Percentiles rank a stretch among this genome's conserved stretches.
Conservation (phyloP, 352 stramenopile species). For the Phytophthora pini region DNA sequence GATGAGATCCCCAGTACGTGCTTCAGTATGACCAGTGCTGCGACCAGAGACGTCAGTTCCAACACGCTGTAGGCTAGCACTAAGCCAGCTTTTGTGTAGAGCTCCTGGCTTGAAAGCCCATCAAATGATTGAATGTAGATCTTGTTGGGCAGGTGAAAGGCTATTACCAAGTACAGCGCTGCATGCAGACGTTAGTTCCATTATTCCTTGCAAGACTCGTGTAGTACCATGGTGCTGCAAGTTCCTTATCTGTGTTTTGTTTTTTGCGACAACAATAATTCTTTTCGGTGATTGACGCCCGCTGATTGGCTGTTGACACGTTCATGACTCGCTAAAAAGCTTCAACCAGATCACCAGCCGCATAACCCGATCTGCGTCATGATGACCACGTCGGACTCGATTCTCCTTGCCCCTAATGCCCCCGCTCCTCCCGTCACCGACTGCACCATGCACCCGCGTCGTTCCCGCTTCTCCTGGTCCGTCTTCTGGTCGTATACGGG, state of each 20-base stretch:
- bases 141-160: background rate
- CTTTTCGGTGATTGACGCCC: no score
- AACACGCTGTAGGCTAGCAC: constrained; percentile 8
- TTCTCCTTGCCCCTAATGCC: background rate
- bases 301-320: no score
- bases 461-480: constrained; percentile 53
- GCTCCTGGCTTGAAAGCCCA: background rate
- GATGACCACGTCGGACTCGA: background rate
- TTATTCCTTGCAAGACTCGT: background rate
- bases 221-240: background rate
- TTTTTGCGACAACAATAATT: no score
- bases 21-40: constrained; percentile 15
- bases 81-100: background rate
- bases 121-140: constrained; percentile 4
- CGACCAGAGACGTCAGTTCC: constrained; percentile 13
- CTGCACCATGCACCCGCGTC: background rate
- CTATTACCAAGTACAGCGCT: background rate
- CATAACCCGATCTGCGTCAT: constrained; percentile 15
- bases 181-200: background rate
- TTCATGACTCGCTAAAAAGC: no score
- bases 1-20: background rate
- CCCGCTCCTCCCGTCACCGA: background rate
- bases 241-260: no score
- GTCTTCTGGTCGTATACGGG: constrained; percentile 64
- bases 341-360: no score